These are phyloP conservation scores for Brassica hybrid DNA, from an alignment of 441 rosid species.

Conservation along the genomic window DNA sequence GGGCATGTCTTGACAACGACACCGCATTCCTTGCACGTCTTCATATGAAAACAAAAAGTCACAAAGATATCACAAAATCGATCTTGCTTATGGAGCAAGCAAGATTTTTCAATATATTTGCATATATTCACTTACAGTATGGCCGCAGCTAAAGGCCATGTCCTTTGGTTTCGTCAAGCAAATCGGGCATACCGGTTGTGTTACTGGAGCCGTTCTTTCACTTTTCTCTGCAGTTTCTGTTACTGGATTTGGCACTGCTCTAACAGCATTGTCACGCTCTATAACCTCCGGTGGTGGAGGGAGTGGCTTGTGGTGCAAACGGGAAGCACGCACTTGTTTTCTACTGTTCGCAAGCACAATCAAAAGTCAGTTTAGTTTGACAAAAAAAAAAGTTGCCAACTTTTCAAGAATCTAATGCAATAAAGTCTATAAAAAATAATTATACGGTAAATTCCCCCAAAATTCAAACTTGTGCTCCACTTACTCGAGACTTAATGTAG, in stretches of 20 bases:
- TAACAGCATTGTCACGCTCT: conserved; percentile 63
- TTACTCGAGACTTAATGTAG: conserved; percentile 60
- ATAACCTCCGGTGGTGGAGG: conserved; percentile 77
- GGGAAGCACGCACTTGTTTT: conserved; percentile 39
- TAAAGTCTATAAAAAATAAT: too few species aligned
- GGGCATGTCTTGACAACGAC: conserved; percentile 63
- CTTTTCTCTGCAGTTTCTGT: conserved; percentile 43
- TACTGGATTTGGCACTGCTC: conserved; percentile 39
- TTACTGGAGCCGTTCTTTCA: conserved; percentile 44
- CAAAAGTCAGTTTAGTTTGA: conserved; percentile 8
- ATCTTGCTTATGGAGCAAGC: conserved; percentile 7
- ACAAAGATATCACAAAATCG: neutral
- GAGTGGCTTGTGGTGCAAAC: conserved; percentile 50
- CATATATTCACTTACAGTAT: conserved; percentile 51
- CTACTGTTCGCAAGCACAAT: conserved; percentile 46
- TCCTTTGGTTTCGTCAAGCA: conserved; percentile 89
- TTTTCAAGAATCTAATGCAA: conserved; percentile 13
- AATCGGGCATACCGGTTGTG: conserved; percentile 80
- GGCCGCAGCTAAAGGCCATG: conserved; percentile 98
- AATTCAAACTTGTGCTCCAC: conserved; percentile 43
- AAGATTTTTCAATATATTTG: neutral
- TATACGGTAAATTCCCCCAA: neutral
- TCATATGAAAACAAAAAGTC: conserved; percentile 26
- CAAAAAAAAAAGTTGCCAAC: neutral
- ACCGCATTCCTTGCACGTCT: conserved; percentile 97